Evolutionary conservation across 257 asterid genomes (phyloP).

Genomic region (Cynanchum wilfordii): DNA sequence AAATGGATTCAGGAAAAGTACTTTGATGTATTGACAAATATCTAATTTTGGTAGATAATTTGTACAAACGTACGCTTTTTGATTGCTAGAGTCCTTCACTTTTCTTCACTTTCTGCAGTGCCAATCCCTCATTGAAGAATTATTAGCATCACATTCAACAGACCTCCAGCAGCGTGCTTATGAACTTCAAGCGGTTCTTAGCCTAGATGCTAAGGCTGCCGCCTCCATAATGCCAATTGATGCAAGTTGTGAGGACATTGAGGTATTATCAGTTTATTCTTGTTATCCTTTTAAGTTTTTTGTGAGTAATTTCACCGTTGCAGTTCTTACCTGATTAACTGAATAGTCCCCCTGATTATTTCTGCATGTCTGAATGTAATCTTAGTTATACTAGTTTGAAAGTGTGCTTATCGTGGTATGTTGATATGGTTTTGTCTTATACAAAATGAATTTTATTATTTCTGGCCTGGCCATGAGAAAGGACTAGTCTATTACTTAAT

Average conservation of each 20-base stretch:
- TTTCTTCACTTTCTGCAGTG: conserved; percentile 55
- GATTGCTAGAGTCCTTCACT: conserved; percentile 22
- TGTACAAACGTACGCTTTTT: conserved; percentile 2
- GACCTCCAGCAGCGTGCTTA: conserved; percentile 99
- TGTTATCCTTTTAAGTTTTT: neutral
- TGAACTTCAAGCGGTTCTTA: conserved; percentile 78
- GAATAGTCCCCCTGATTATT: neutral
- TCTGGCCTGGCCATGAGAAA: too few relatives aligned
- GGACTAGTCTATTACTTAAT: too few relatives aligned
- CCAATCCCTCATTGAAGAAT: conserved; percentile 78
- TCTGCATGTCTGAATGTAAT: neutral
- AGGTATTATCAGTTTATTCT: conserved; percentile 38
- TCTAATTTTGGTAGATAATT: neutral
- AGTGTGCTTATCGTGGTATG: too few relatives aligned
- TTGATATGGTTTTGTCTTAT: too few relatives aligned
- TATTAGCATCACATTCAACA: conserved; percentile 85
- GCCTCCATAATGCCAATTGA: conserved; percentile 73
- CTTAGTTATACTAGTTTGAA: neutral
- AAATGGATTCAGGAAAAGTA: neutral
- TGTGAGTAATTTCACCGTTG: neutral
- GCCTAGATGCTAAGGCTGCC: conserved; percentile 62
- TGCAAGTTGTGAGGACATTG: conserved; percentile 82
- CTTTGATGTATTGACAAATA: neutral
- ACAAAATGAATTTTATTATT: too few relatives aligned
- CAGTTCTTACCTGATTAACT: neutral